Percentiles rank a stretch among this genome's conserved stretches.
These are phyloP conservation scores for Zygotorulaspora mrakii DNA, from an alignment of 1,139 yeast species.

Conservation along the genomic window DNA sequence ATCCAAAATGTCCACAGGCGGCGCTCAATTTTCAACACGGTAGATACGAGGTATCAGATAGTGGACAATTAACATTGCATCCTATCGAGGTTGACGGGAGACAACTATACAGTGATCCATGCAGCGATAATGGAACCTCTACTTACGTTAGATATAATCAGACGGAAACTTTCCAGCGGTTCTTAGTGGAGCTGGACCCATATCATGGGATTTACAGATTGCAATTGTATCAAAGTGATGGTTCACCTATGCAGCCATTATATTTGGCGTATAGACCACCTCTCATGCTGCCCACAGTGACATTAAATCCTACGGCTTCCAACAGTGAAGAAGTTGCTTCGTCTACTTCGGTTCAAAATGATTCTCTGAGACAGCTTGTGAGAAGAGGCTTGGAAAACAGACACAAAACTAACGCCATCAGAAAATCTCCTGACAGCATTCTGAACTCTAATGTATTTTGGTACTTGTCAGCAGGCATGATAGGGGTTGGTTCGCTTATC, in stretches of 20 bases:
- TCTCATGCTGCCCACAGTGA: slow-evolving; percentile 88
- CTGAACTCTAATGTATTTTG: slow-evolving; percentile 25
- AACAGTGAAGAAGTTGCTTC: slow-evolving; percentile 27
- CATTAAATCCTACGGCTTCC: slow-evolving; percentile 75
- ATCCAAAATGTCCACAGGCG: slow-evolving; percentile 82
- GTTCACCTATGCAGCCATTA: slow-evolving; percentile 77
- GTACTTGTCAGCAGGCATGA: slow-evolving; percentile 30
- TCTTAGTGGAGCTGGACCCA: slow-evolving; percentile 58
- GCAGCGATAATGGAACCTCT: slow-evolving; percentile 55
- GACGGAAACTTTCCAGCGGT: slow-evolving; percentile 56
- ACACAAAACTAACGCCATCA: slow-evolving; percentile 66
- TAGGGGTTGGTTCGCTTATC: slow-evolving; percentile 32
- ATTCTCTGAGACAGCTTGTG: slow-evolving; percentile 46
- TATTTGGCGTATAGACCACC: slow-evolving; percentile 93
- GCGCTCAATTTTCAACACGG: slow-evolving; percentile 88
- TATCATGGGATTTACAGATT: slow-evolving; percentile 82
- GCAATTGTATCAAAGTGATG: slow-evolving; percentile 76
- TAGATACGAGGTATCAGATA: slow-evolving; percentile 54
- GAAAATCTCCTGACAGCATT: slow-evolving; percentile 17
- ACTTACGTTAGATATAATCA: slow-evolving; percentile 70
- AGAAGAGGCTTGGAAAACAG: slow-evolving; percentile 76
- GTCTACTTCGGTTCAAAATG: slow-evolving; percentile 27
- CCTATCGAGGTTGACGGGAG: slow-evolving; percentile 91
- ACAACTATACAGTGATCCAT: slow-evolving; percentile 84
- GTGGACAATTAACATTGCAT: slow-evolving; percentile 64